These are phyloP conservation scores for Dalechampia spathulata DNA, from an alignment of 441 rosid genomes.

Conservation along the genomic window DNA sequence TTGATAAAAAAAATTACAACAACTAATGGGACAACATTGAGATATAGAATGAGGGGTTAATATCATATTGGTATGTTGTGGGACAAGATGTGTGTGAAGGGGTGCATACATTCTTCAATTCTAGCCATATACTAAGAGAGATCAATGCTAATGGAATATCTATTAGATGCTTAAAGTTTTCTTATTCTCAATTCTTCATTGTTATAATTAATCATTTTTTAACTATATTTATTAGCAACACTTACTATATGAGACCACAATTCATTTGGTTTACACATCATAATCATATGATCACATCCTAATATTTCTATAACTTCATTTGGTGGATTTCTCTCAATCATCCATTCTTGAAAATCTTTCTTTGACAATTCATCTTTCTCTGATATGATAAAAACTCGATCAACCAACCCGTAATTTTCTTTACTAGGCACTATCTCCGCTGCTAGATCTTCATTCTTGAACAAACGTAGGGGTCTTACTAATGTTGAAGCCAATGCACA, in stretches of 20 bases:
- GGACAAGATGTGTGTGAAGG: too few species aligned
- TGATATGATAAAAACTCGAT: slow-evolving; percentile 28
- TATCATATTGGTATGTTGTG: too few species aligned
- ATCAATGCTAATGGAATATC: too few species aligned
- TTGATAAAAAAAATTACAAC: too few species aligned
- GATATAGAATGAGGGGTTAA: too few species aligned
- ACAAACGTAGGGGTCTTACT: slow-evolving; percentile 36
- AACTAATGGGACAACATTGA: too few species aligned
- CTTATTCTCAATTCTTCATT: too few species aligned
- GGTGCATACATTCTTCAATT: too few species aligned
- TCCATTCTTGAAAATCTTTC: slow-evolving; percentile 30
- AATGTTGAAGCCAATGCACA: slow-evolving; percentile 35
- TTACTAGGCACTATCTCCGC: slow-evolving; percentile 25
- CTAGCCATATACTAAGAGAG: too few species aligned
- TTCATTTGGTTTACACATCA: slow-evolving; percentile 30
- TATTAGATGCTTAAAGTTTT: too few species aligned
- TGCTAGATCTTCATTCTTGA: slow-evolving; percentile 27
- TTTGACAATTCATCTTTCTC: slow-evolving; percentile 28
- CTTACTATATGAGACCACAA: slow-evolving; percentile 16
- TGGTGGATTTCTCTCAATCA: slow-evolving; percentile 47
- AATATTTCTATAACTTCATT: slow-evolving; percentile 27
- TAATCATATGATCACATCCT: slow-evolving; percentile 51
- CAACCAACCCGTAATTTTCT: slow-evolving; percentile 32
- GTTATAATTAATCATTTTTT: background rate
- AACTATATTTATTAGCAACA: slow-evolving; percentile 21